These are phyloP conservation scores for Leucocoprinus sp. DNA, from an alignment of 768 basidiomycete genomes.

Conservation along the genomic window DNA sequence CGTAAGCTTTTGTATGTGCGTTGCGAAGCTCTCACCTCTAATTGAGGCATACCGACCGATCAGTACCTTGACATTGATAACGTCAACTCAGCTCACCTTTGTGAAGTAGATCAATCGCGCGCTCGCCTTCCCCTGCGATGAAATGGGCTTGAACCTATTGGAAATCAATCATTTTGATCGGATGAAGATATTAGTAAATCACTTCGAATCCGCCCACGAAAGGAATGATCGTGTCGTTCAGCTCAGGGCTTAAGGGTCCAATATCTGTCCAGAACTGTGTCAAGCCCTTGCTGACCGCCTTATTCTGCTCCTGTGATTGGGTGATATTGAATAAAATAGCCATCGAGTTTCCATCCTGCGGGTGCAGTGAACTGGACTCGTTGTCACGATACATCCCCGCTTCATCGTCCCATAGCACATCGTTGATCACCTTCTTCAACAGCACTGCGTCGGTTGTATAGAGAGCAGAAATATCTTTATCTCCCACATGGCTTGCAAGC, in stretches of 20 bases:
- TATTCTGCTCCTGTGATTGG: too few relatives aligned
- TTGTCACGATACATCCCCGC: slow-evolving; percentile 43
- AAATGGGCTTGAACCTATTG: slow-evolving; percentile 44
- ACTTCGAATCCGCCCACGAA: slow-evolving; percentile 47
- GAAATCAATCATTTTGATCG: not conserved
- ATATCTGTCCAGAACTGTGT: too few relatives aligned
- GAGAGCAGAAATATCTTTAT: slow-evolving; percentile 16
- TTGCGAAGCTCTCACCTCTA: not conserved
- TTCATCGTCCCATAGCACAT: slow-evolving; percentile 33
- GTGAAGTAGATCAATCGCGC: slow-evolving; percentile 36
- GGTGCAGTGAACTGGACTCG: too few relatives aligned
- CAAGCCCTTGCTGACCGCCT: too few relatives aligned
- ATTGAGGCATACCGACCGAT: not conserved
- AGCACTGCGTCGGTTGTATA: slow-evolving; percentile 27
- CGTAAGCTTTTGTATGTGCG: not conserved
- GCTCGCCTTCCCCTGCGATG: too few relatives aligned
- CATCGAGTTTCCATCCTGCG: too few relatives aligned
- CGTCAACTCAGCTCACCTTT: slow-evolving; percentile 17
- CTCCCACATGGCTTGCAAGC: slow-evolving; percentile 24
- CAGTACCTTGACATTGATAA: not conserved
- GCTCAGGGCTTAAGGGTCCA: too few relatives aligned
- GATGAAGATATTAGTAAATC: not conserved
- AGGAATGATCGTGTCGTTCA: too few relatives aligned
- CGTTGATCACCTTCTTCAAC: slow-evolving; percentile 34
- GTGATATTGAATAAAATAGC: too few relatives aligned